A percentile compares a stretch with the other conserved stretches of the same genome.
Evolutionary conservation across 306 rosid species (phyloP).

Genomic region (Sicyos edulis): DNA sequence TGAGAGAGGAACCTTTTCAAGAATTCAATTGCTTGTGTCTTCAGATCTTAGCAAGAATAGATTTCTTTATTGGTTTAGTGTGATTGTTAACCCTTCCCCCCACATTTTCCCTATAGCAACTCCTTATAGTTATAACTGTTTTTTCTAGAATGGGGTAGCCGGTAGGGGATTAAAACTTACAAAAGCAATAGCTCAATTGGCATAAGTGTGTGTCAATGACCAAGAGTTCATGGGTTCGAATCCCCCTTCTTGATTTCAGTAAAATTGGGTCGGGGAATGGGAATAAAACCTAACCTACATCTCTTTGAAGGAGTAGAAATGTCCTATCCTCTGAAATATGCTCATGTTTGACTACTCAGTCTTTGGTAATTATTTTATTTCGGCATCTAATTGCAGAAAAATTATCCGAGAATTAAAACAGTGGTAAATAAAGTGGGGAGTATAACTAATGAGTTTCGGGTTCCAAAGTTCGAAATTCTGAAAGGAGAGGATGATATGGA

Average conservation of each 20-base stretch:
- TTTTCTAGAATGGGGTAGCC: background rate
- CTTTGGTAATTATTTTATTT: slow-evolving; percentile 16
- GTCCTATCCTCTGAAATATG: background rate
- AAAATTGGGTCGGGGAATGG: background rate
- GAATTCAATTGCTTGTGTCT: background rate
- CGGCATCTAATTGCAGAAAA: slow-evolving; percentile 49
- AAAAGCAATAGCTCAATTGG: too few species aligned
- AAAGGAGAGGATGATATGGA: slow-evolving; percentile 69
- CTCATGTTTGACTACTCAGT: background rate
- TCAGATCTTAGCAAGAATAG: background rate
- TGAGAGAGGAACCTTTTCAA: background rate
- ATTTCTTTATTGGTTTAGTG: background rate
- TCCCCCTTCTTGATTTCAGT: too few species aligned
- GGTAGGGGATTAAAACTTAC: background rate
- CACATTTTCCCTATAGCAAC: background rate
- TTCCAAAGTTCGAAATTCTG: slow-evolving; percentile 80
- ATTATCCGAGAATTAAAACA: slow-evolving; percentile 86
- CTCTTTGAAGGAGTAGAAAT: background rate
- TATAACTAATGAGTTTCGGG: slow-evolving; percentile 81
- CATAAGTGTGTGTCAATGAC: too few species aligned
- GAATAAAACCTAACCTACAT: background rate
- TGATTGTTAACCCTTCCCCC: background rate
- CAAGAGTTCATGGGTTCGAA: too few species aligned
- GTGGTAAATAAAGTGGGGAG: slow-evolving; percentile 88
- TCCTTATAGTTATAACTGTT: slow-evolving; percentile 7